Conservation (phyloP, 495 filamentous ascomycete genomes). For the Cenococcum geophilum region DNA sequence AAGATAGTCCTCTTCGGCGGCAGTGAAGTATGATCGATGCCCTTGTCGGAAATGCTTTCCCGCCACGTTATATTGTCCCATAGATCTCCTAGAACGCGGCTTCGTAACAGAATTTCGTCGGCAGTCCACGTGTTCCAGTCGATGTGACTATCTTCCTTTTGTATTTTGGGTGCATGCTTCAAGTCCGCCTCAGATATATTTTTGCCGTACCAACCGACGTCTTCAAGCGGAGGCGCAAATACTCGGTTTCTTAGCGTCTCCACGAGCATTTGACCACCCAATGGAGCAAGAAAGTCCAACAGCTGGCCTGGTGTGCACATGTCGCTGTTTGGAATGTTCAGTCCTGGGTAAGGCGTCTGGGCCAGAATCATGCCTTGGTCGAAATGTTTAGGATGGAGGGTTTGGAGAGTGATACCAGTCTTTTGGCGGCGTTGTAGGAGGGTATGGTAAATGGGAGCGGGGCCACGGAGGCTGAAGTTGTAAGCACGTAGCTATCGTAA, state of each 20-base stretch:
- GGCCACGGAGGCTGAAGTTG: slow-evolving; percentile 56
- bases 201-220: slow-evolving; percentile 23
- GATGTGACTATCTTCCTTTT: slow-evolving; percentile 35
- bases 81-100: slow-evolving; percentile 49
- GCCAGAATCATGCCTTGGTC: slow-evolving; percentile 70
- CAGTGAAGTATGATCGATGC: background rate
- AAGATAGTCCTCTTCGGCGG: background rate
- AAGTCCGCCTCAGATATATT: slow-evolving; percentile 1
- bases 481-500: background rate
- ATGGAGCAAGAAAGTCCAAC: slow-evolving; percentile 41
- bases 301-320: slow-evolving; percentile 34
- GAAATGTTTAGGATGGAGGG: slow-evolving; percentile 65
- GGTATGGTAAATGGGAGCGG: slow-evolving; percentile 65
- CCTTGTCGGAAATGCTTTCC: background rate
- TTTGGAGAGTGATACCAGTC: slow-evolving; percentile 79
- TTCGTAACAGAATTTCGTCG: slow-evolving; percentile 44
- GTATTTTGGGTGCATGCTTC: slow-evolving; percentile 23
- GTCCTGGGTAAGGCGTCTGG: slow-evolving; percentile 54
- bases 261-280: slow-evolving; percentile 34
- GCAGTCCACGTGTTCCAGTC: slow-evolving; percentile 49
- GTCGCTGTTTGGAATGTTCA: slow-evolving; percentile 43
- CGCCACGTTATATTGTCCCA: slow-evolving; percentile 36
- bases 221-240: slow-evolving; percentile 47
- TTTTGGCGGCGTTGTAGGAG: slow-evolving; percentile 51
- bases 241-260: slow-evolving; percentile 42